Base-by-base conservation (phyloP, 352 stramenopile species). In the Phytopythium sindhum region DNA sequence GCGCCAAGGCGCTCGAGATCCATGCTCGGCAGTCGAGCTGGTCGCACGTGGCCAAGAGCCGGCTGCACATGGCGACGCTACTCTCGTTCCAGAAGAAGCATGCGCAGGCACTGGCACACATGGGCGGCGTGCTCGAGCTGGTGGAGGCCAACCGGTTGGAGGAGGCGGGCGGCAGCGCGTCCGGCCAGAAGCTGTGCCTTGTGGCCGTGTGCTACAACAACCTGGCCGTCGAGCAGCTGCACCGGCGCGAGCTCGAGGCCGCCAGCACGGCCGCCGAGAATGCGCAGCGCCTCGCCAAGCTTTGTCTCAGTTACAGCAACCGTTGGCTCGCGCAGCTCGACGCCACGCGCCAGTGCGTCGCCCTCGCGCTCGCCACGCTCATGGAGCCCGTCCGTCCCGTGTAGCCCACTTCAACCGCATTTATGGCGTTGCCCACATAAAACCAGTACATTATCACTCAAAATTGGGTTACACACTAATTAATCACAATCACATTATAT, bases 201-300 rank as follows among this genome's bases (percentile, higher is more conserved):
- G 84, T 93, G 0, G 84, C 89, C 12, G 86, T 98, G 24, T 90
- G 78, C 66, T 98, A 98, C 72, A 96, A 98, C 69, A 98, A 98
- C 57, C 68, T 98, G 41, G 90, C 91, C 1, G 85, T 97, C 19
- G 89, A 97, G 69, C 89, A 98, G 63, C 74, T 98, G 2, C 81
- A 94, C 42, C 62, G 94, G 41, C 75, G 88, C n/a, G 78, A 88
- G 28, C 84, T 96, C 53, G 90, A 95, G 52, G 86, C 90, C 10
- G 88, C 85, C 17, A 81, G 67, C 58, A 72, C 85, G 14, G 87
- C 78, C 10, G 88, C 77, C 54, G 87, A 93, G 51, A 98, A 97
- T 61, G 89, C 90, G 12, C 81, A 95, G 53, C 73, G 90, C 39
- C 77, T 98, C 6, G 93, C 93, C 7, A 85, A 82, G 37, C 77